Conservation (phyloP, 1,284 basidiomycete species). For the Sanghuangporus sanghuang region DNA sequence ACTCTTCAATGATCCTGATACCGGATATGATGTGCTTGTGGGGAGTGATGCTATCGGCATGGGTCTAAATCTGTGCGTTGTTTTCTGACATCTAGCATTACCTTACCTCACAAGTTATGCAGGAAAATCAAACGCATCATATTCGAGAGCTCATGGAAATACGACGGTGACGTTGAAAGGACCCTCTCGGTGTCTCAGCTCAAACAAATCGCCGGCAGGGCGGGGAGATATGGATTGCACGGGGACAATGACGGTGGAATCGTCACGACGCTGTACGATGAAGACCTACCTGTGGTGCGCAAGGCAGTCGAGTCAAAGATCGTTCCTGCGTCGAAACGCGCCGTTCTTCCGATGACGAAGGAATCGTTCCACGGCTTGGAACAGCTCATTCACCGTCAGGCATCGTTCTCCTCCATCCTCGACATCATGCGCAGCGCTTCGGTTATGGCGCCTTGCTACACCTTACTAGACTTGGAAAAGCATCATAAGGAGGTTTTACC, state of each 20-base stretch:
- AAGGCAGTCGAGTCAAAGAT: slow-evolving; percentile 37
- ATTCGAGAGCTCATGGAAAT: slow-evolving; percentile 78
- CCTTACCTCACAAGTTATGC: slow-evolving; percentile 6
- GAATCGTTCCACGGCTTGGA: slow-evolving; percentile 10
- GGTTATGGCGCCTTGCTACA: not conserved
- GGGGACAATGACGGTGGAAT: slow-evolving; percentile 47
- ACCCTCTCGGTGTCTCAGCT: slow-evolving; percentile 74
- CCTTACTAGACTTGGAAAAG: slow-evolving; percentile 14
- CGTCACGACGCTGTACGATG: slow-evolving; percentile 62
- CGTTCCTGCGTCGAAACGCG: slow-evolving; percentile 31
- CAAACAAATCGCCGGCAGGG: slow-evolving; percentile 96
- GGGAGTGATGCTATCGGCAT: slow-evolving; percentile 94
- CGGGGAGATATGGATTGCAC: slow-evolving; percentile 85
- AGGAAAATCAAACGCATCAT: slow-evolving; percentile 92
- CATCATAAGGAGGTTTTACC: slow-evolving; percentile 10
- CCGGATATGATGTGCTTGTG: slow-evolving; percentile 80
- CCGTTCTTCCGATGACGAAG: slow-evolving; percentile 25
- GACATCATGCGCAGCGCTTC: slow-evolving; percentile 6
- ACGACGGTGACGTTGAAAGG: slow-evolving; percentile 50
- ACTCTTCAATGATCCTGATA: slow-evolving; percentile 78
- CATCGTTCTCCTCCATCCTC: slow-evolving; percentile 1
- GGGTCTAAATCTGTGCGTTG: slow-evolving; percentile 87
- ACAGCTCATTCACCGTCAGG: slow-evolving; percentile 4
- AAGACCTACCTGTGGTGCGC: slow-evolving; percentile 65
- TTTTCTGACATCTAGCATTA: not conserved